Evolutionary conservation across 176 grass and related monocot genomes (phyloP), one percentile per base, ranked within the genome.

Genomic region (Ensete glaucum): DNA sequence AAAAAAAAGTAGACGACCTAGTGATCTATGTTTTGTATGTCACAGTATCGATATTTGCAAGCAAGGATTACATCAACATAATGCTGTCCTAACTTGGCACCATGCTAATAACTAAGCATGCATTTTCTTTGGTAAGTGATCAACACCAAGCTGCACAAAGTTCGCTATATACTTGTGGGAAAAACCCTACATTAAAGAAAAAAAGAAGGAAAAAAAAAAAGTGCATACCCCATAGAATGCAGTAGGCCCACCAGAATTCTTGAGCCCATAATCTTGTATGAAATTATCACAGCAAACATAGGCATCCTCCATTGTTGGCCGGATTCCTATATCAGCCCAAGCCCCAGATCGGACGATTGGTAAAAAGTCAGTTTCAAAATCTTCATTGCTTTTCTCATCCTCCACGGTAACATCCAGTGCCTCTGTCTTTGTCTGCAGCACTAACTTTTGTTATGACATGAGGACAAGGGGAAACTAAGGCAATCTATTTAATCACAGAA

Each of bases 161-260:
- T 58, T 58, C 1, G 13, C 1, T 15, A 58, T 15, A 58, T 12
- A 58, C 55, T 3, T 58, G 55, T 15, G 55, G 11, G 17, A 19
- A 58, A 58, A 58, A 19, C 55, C 17, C 17, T 58, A 7, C 55
- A 58, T 15, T 5, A 12, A 58, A 17, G 2, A 19, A 58, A 17
- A 15, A 11, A 25, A 1, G 24, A 25, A 25, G 24, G 24, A 24
- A 24, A 24, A 58, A 7, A 1, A 21, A n/a, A 71, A 69, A 81
- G 16, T 75, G 76, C 34, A 43, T 87, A 96, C 92, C 85, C 85
- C 92, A 82, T 96, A 96, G 77, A 96, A 96, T 71, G 92, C 90
- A 68, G 76, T 84, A 54, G 87, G 89, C 22, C 76, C 81, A 77
- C 88, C 84, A 80, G 52, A 88, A 82, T 80, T 80, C 50, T 81